phyloP scores from a whole-genome alignment of 345 rosid species.

The Fremontodendron californicum region DNA sequence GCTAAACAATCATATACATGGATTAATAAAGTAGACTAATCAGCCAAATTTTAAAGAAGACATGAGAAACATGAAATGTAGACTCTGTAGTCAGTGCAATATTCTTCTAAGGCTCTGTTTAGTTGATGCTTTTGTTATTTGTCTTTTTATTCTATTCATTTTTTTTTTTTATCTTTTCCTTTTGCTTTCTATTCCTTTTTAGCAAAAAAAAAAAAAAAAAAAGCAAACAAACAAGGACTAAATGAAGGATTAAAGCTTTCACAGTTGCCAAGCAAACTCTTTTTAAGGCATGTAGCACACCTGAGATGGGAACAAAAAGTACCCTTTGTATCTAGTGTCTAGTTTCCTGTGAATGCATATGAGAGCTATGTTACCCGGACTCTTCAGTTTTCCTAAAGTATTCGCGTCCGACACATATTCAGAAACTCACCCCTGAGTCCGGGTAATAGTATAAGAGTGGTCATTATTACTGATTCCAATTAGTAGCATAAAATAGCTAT shows the following conservation, averaged over 20 bases:
- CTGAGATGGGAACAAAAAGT: neutral
- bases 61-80: neutral
- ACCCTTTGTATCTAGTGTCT: neutral
- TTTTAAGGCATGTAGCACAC: neutral
- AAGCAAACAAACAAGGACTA: neutral
- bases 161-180: too few relatives aligned
- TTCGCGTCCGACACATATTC: too few relatives aligned
- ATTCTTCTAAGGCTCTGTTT: neutral
- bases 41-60: neutral
- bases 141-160: neutral
- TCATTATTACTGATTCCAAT: neutral
- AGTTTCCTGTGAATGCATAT: neutral
- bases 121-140: neutral
- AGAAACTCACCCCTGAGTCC: too few relatives aligned
- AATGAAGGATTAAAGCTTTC: too few relatives aligned
- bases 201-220: too few relatives aligned
- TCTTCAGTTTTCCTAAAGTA: neutral
- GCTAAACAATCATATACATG: neutral
- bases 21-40: neutral
- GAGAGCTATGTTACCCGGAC: neutral
- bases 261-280: neutral
- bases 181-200: too few relatives aligned
- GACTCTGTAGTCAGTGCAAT: neutral
- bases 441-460: neutral
- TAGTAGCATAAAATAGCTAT: neutral